Evolutionary conservation across 2,329 filamentous ascomycete species (phyloP).

Genomic region (Microsporum ferrugineum): DNA sequence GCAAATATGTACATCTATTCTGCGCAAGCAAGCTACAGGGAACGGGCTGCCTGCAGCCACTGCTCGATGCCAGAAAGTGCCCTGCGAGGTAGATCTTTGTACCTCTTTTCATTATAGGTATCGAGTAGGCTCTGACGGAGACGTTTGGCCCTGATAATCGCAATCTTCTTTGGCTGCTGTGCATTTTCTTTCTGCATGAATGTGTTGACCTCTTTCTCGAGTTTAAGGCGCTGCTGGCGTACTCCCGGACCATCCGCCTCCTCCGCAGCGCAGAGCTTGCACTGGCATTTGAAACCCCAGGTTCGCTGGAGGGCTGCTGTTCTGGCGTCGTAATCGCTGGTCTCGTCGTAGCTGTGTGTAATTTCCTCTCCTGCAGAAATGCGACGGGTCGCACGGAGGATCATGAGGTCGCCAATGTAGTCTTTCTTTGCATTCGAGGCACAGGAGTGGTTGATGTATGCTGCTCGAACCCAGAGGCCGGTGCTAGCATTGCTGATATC

Average conservation of each 20-base stretch:
- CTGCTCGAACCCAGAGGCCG: conserved; percentile 41
- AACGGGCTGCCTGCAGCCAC: background rate
- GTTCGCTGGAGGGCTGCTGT: conserved; percentile 7
- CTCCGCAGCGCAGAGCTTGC: conserved; percentile 17
- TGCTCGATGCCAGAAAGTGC: background rate
- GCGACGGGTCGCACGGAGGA: conserved; percentile 39
- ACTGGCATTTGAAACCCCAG: conserved; percentile 21
- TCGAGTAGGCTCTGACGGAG: background rate
- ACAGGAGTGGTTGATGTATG: conserved; percentile 46
- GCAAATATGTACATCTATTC: background rate
- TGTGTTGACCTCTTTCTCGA: background rate
- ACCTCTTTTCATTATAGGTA: background rate
- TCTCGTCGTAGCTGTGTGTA: conserved; percentile 29
- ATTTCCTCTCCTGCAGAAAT: conserved; percentile 39
- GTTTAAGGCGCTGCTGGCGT: background rate
- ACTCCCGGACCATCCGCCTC: background rate
- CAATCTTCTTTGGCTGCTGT: background rate
- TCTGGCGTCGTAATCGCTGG: conserved; percentile 2
- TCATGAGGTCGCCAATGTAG: conserved; percentile 46
- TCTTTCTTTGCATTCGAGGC: conserved; percentile 35
- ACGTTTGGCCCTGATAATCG: background rate
- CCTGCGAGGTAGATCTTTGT: background rate
- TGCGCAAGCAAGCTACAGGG: background rate
- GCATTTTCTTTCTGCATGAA: background rate
- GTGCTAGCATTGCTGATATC: conserved; percentile 9